Evolutionary conservation across 805 yeast genomes (phyloP).

Genomic region (Candida taoyuanica): DNA sequence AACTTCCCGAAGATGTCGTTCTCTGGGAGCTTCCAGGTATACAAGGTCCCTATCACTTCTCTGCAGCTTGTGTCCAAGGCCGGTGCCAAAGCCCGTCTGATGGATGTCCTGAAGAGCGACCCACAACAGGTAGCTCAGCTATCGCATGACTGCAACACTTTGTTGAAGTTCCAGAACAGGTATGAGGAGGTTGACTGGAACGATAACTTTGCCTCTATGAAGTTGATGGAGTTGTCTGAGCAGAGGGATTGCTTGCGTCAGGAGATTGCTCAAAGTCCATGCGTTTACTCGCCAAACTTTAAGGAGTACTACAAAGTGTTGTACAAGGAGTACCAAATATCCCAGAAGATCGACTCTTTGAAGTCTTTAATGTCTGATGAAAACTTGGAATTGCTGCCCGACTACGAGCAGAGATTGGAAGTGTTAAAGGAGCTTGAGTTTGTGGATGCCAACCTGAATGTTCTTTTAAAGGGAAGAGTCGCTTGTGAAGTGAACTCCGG

Average conservation of each 20-base stretch:
- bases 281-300: conserved; percentile 40
- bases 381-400: conserved; percentile 85
- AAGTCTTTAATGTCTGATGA: conserved; percentile 74
- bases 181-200: conserved; percentile 43
- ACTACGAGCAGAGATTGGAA: conserved; percentile 81
- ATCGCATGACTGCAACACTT: conserved; percentile 30
- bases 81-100: conserved; percentile 13
- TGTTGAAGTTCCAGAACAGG: conserved; percentile 35
- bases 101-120: conserved; percentile 11
- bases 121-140: conserved; percentile 34
- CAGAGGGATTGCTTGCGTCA: conserved; percentile 34
- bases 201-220: conserved; percentile 31
- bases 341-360: conserved; percentile 48
- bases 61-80: conserved; percentile 43
- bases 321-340: conserved; percentile 41
- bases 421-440: conserved; percentile 78
- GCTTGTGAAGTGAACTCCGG: conserved; percentile 92
- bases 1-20: conserved; percentile 27
- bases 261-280: conserved; percentile 27
- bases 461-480: conserved; percentile 83
- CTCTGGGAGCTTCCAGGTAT: conserved; percentile 31
- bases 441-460: conserved; percentile 72
- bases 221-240: conserved; percentile 33
- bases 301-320: conserved; percentile 40
- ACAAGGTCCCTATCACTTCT: conserved; percentile 35